Percentiles rank a stretch among this genome's conserved stretches.
phyloP scores from a whole-genome alignment of 208 protist species.

The Leishmania braziliensis region DNA sequence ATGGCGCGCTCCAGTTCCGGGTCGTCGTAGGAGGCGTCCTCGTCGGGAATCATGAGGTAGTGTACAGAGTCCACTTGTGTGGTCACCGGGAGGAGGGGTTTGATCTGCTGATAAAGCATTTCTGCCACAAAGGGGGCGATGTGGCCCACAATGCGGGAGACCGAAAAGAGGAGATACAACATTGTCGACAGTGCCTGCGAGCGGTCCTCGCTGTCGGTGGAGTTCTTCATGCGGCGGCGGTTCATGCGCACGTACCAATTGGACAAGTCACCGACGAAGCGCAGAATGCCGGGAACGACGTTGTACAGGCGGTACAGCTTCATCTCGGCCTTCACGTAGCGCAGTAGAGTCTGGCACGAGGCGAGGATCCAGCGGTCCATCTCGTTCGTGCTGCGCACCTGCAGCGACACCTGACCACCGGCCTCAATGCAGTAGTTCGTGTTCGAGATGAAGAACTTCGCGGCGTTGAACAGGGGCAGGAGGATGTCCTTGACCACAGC shows the following conservation, averaged over 20 bases:
- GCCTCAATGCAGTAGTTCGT: constrained; percentile 69
- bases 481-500: constrained; percentile 98
- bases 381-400: constrained; percentile 90
- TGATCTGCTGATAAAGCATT: constrained; percentile 98
- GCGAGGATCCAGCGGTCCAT: constrained; percentile 99
- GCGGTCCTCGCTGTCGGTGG: constrained; percentile 73
- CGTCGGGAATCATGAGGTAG: constrained; percentile 93
- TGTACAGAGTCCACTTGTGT: constrained; percentile 93
- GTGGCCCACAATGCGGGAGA: constrained; percentile 94
- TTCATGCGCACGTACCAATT: constrained; percentile 99
- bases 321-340: constrained; percentile 97
- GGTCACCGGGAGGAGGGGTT: constrained; percentile 78
- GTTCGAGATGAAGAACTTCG: constrained; percentile 98
- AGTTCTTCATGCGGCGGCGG: constrained; percentile 94
- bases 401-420: constrained; percentile 52
- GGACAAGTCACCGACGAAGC: constrained; percentile 98
- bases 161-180: constrained; percentile 92
- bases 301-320: constrained; percentile 98
- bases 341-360: constrained; percentile 91
- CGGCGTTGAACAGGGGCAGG: constrained; percentile 98
- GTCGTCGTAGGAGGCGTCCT: constrained; percentile 70
- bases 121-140: constrained; percentile 99
- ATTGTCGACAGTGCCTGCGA: constrained; percentile 90
- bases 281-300: constrained; percentile 97
- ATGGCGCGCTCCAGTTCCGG: constrained; percentile 77